phyloP scores from a whole-genome alignment of 306 rosid genomes.

The Myrica gale region DNA sequence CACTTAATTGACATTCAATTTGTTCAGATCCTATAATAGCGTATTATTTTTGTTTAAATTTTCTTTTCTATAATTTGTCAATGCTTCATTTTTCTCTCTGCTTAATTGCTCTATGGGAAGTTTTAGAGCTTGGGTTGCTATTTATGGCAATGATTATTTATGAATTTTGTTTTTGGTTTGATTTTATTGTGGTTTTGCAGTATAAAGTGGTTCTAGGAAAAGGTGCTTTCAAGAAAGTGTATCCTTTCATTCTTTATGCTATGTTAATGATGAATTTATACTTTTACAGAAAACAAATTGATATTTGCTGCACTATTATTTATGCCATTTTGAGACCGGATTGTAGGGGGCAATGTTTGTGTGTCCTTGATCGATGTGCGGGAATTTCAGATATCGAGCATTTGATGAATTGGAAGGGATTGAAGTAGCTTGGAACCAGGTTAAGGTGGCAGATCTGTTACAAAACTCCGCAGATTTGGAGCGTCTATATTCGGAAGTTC shows the following conservation, averaged over 20 bases:
- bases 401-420: slow-evolving; percentile 97
- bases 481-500: slow-evolving; percentile 92
- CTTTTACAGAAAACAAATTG: not conserved
- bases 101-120: not conserved
- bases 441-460: slow-evolving; percentile 80
- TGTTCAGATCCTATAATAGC: not conserved
- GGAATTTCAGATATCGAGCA: slow-evolving; percentile 74
- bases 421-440: slow-evolving; percentile 99
- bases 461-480: slow-evolving; percentile 79
- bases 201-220: slow-evolving; percentile 86
- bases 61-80: not conserved
- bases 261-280: not conserved
- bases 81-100: not conserved
- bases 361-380: slow-evolving; percentile 50
- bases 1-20: not conserved
- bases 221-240: slow-evolving; percentile 99
- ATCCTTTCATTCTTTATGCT: slow-evolving; percentile 49
- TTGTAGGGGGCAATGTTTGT: slow-evolving; percentile 13
- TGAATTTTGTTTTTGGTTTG: slow-evolving; percentile 5
- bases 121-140: slow-evolving; percentile 15
- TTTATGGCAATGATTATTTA: slow-evolving; percentile 8
- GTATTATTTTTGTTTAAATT: not conserved
- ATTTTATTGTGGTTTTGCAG: slow-evolving; percentile 47
- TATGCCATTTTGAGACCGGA: not conserved
- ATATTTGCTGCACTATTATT: not conserved